Conservation (phyloP, 176 grass and related monocot genomes). For the Musa schizocarpa region DNA sequence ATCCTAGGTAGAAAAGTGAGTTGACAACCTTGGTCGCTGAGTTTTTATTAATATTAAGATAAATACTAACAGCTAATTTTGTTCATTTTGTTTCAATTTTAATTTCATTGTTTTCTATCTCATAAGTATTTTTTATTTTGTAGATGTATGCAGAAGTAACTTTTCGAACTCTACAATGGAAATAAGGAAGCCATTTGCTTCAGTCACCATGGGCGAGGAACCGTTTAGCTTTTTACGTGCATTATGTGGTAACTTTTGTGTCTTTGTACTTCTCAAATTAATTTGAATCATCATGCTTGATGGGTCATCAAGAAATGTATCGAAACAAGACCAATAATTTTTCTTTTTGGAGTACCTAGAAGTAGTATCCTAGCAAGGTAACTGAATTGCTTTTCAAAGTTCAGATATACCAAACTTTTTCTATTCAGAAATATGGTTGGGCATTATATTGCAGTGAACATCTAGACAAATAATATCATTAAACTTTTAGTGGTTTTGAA, state of each 20-base stretch:
- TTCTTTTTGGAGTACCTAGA: not conserved
- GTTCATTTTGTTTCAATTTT: not conserved
- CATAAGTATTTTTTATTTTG: not conserved
- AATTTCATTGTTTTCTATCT: not conserved
- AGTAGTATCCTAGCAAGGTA: not conserved
- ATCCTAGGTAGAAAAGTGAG: too few species aligned
- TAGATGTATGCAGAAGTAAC: not conserved
- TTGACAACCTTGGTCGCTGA: too few species aligned
- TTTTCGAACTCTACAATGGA: not conserved
- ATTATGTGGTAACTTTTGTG: slow-evolving; percentile 6
- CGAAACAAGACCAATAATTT: not conserved
- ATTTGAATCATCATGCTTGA: not conserved
- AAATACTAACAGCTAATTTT: not conserved
- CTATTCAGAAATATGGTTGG: too few species aligned
- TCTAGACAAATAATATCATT: too few species aligned
- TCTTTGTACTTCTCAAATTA: not conserved
- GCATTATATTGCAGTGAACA: too few species aligned
- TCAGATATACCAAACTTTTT: not conserved
- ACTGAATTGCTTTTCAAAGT: not conserved
- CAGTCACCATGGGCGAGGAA: slow-evolving; percentile 7
- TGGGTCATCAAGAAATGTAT: not conserved
- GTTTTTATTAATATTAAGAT: too few species aligned
- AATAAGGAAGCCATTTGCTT: slow-evolving; percentile 7
- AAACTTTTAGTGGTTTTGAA: too few species aligned
- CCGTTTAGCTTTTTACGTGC: slow-evolving; percentile 14